phyloP scores from a whole-genome alignment of 805 yeast species.

The Blastobotrys terrestris region DNA sequence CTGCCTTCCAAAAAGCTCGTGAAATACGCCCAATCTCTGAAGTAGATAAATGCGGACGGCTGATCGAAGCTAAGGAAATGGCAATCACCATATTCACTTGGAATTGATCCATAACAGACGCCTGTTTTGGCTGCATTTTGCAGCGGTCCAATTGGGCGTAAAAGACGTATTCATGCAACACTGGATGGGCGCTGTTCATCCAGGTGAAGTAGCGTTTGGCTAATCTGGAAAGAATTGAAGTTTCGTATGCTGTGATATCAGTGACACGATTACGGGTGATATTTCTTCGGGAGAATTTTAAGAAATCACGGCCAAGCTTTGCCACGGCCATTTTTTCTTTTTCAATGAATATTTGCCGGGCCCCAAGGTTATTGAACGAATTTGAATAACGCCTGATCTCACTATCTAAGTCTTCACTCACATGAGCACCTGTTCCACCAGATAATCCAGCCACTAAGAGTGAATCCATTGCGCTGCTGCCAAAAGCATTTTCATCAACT shows the following conservation, averaged over 20 bases:
- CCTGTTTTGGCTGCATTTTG: neutral
- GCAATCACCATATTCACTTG: slow-evolving; percentile 7
- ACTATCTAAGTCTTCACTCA: neutral
- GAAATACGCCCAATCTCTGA: slow-evolving; percentile 6
- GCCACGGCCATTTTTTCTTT: slow-evolving; percentile 3
- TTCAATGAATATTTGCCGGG: neutral
- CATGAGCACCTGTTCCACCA: neutral
- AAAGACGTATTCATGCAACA: slow-evolving; percentile 3
- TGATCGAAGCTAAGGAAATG: slow-evolving; percentile 4
- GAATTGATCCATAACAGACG: neutral
- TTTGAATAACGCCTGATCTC: neutral
- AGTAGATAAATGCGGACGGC: slow-evolving; percentile 4
- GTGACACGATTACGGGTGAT: neutral
- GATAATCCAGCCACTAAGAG: neutral
- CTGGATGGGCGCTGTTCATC: slow-evolving; percentile 7
- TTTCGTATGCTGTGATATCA: slow-evolving; percentile 1
- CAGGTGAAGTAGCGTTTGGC: slow-evolving; percentile 7
- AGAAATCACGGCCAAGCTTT: slow-evolving; percentile 2
- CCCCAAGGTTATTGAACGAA: neutral
- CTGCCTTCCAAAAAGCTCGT: slow-evolving; percentile 5
- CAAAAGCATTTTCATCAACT: neutral
- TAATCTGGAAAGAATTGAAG: neutral
- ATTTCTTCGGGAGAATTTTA: neutral
- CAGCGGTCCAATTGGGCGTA: neutral
- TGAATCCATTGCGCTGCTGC: neutral